Conservation (phyloP, 176 grass and related monocot genomes). For the Leersia perrieri region DNA sequence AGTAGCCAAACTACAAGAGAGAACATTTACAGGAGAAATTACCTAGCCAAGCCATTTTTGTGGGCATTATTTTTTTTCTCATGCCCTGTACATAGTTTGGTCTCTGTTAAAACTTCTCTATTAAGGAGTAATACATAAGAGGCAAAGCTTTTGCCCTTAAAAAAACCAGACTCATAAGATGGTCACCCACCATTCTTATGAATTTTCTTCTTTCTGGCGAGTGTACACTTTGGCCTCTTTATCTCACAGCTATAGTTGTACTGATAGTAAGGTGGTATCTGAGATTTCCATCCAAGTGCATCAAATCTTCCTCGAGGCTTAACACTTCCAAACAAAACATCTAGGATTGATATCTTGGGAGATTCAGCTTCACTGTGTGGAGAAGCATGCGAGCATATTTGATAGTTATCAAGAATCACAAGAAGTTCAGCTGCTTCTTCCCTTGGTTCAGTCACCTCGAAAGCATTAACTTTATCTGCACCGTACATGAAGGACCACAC, state of each 20-base stretch:
- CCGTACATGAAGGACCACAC: neutral
- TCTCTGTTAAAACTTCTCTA: too few species aligned
- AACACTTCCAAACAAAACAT: neutral
- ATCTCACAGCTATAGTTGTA: neutral
- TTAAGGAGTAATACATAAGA: too few species aligned
- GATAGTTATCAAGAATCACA: conserved; percentile 4
- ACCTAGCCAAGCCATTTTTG: too few species aligned
- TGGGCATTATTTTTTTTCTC: too few species aligned
- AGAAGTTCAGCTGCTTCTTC: neutral
- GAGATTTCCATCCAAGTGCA: conserved; percentile 16
- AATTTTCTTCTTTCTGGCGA: neutral
- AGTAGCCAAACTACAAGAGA: too few species aligned
- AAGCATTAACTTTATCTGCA: neutral
- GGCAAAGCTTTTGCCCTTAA: too few species aligned
- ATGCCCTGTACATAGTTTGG: too few species aligned
- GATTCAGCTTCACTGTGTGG: too few species aligned
- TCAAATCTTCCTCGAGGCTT: neutral
- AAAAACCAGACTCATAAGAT: too few species aligned
- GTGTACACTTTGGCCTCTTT: neutral
- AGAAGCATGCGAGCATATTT: neutral
- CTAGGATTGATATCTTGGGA: neutral
- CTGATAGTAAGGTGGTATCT: conserved; percentile 18
- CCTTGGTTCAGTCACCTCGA: neutral
- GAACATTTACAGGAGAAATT: too few species aligned
- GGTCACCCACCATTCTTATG: neutral